Base-by-base conservation (phyloP, 345 rosid species). In the Gossypium bickii region DNA sequence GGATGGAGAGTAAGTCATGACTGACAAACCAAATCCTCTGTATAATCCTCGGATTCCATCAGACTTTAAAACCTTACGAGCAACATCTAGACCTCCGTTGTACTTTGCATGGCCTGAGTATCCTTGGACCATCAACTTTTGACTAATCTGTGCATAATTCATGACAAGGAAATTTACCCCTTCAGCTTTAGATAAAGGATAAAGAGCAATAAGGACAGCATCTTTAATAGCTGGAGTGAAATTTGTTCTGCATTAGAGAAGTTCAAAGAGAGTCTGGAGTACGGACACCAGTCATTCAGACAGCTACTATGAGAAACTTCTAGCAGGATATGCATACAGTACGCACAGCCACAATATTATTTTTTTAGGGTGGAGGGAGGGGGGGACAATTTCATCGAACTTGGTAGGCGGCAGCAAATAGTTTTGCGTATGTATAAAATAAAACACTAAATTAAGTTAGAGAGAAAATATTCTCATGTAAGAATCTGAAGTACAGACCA, bases 121-220 rank as follows among this genome's bases (percentile, higher is more conserved):
- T 74, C 99, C 99, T 83, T 95, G 98, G 3, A 95, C 99, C 99
- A 95, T 95, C 87, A 95, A 83, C 86, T 88, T 95, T 75, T 95
- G 99, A 81, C 99, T 95, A 64, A 95, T 85, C 99, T 95, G 92
- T 56, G 43, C 44, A 83, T 25, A 61, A 38, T 56, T 18, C 44
- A 78, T 59, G 62, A 41, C 63, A 44, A 78, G 6, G 49, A 44
- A 58, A 44, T 27, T 29, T 12, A 53, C 25, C 41, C 45, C 45
- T 59, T 13, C 67, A 9, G 15, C 34, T 59, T 60, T 45, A 9
- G 51, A 5, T 38, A 44, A 24, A 45, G 7, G 18, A 9, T 16
- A 41, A 55, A 27, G 47, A 17, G 20, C 13, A 43, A 41, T 4
- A 51, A 70, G 65, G n/a, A 20, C 2, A 41, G 38, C 49, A 10